These are phyloP conservation scores for Penicillium alfredii DNA, from an alignment of 495 filamentous ascomycete genomes.

Conservation along the genomic window DNA sequence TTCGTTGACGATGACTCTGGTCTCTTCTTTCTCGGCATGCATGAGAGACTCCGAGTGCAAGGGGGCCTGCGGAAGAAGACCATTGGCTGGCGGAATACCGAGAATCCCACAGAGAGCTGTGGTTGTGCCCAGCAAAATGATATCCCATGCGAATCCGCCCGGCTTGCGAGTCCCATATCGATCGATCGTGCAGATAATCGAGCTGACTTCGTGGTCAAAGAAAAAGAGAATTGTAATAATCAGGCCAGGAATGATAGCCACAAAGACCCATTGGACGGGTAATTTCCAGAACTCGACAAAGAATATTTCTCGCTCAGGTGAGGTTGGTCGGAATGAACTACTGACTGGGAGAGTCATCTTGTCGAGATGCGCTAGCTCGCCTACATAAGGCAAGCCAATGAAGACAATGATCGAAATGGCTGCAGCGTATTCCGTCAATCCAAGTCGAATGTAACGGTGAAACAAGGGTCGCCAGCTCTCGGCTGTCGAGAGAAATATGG, in stretches of 20 bases:
- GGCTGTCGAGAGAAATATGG: constrained; percentile 58
- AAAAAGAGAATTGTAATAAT: constrained; percentile 69
- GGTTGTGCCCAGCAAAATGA: constrained; percentile 60
- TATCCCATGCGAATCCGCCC: constrained; percentile 66
- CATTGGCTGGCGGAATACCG: constrained; percentile 65
- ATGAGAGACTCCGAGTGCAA: constrained; percentile 63
- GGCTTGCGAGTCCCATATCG: constrained; percentile 62
- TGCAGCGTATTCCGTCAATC: constrained; percentile 61
- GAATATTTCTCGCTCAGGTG: constrained; percentile 52
- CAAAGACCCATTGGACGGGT: constrained; percentile 56
- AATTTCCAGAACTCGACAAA: constrained; percentile 63
- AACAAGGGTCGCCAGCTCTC: constrained; percentile 61
- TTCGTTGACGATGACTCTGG: constrained; percentile 30
- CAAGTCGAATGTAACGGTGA: constrained; percentile 60
- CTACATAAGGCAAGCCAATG: constrained; percentile 62
- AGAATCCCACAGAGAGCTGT: constrained; percentile 64
- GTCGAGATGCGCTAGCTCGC: constrained; percentile 55
- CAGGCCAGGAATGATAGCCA: constrained; percentile 56
- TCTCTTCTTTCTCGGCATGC: constrained; percentile 46
- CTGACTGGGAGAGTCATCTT: constrained; percentile 57
- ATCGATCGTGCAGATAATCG: constrained; percentile 66
- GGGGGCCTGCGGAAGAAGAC: constrained; percentile 64
- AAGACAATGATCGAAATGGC: constrained; percentile 66
- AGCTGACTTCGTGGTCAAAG: constrained; percentile 70
- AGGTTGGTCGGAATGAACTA: constrained; percentile 52